Evolutionary conservation across 768 basidiomycete species (phyloP).

Genomic region (Suillus clintonianus): DNA sequence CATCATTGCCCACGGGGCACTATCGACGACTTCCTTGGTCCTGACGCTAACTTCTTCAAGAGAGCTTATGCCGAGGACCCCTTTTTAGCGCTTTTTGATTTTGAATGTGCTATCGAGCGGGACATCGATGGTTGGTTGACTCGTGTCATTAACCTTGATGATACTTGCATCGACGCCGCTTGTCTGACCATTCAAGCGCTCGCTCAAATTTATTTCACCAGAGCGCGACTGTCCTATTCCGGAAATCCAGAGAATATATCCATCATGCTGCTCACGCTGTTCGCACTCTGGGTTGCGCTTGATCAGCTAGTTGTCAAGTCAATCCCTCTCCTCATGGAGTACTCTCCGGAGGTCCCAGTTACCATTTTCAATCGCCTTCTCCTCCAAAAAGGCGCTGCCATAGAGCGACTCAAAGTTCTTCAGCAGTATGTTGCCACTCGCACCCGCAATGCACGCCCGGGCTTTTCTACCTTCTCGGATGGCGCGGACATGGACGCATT

Average conservation of each 20-base stretch:
- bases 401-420: conserved; percentile 31
- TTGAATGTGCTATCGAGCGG: conserved; percentile 35
- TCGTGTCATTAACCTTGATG: conserved; percentile 8
- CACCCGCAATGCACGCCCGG: conserved; percentile 14
- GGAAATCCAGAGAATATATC: conserved; percentile 39
- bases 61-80: conserved; percentile 10
- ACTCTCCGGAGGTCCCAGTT: conserved; percentile 46
- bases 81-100: conserved; percentile 33
- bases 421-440: conserved; percentile 34
- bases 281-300: conserved; percentile 51
- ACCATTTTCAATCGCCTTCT: conserved; percentile 43
- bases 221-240: conserved; percentile 27
- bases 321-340: conserved; percentile 41
- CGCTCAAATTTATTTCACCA: conserved; percentile 24
- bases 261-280: conserved; percentile 44
- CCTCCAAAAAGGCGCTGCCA: conserved; percentile 30
- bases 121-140: conserved; percentile 36
- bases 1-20: conserved; percentile 10
- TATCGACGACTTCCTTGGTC: conserved; percentile 19
- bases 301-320: conserved; percentile 38
- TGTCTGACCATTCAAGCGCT: conserved; percentile 29
- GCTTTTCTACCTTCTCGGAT: conserved; percentile 29
- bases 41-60: conserved; percentile 15
- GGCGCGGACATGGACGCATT: conserved; percentile 23
- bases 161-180: conserved; percentile 19